Percentiles rank a stretch among this genome's conserved stretches.
Conservation (phyloP, 1,284 basidiomycete species). For the Heterobasidion annosum region DNA sequence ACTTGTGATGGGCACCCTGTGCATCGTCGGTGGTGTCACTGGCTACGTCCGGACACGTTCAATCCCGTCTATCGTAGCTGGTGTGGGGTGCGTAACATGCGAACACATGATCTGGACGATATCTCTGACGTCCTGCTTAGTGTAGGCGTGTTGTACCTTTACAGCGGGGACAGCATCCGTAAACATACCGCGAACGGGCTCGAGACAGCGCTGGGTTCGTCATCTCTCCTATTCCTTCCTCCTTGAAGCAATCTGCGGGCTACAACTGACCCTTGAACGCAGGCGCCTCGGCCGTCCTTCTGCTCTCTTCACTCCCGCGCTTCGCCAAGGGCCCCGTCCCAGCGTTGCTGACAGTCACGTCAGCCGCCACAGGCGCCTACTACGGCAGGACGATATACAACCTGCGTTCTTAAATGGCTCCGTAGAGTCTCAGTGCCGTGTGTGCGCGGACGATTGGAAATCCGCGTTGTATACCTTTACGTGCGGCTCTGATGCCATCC, state of each 20-base stretch:
- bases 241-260: neutral
- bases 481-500: neutral
- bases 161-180: conserved; percentile 66
- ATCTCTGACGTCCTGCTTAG: conserved; percentile 22
- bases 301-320: conserved; percentile 75
- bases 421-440: neutral
- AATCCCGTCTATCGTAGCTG: conserved; percentile 74
- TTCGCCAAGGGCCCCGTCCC: conserved; percentile 73
- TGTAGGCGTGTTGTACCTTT: conserved; percentile 71
- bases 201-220: conserved; percentile 67
- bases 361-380: conserved; percentile 54
- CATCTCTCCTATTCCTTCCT: neutral
- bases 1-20: conserved; percentile 62
- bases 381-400: conserved; percentile 61
- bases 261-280: neutral
- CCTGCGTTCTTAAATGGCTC: conserved; percentile 14
- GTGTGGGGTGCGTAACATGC: conserved; percentile 46
- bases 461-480: neutral
- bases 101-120: neutral
- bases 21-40: conserved; percentile 68
- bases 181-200: conserved; percentile 66
- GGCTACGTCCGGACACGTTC: conserved; percentile 65
- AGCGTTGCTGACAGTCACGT: conserved; percentile 53
- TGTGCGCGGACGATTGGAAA: neutral
- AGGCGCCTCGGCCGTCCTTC: conserved; percentile 72